Evolutionary conservation across 1,284 basidiomycete species (phyloP).

Genomic region (Hortiboletus rubellus): DNA sequence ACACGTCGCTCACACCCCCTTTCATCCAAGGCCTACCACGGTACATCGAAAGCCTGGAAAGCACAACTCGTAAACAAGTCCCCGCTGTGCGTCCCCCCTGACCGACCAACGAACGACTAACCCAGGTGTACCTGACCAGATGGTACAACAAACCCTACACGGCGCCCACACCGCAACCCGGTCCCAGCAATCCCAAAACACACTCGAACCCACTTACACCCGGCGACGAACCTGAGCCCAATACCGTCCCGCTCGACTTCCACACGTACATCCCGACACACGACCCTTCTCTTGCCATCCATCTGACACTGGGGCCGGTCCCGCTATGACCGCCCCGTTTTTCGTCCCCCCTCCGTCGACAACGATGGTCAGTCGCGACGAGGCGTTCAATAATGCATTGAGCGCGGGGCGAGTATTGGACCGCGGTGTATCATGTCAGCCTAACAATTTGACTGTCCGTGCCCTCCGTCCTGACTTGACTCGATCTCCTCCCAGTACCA

Average conservation of each 20-base stretch:
- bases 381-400: constrained; percentile 71
- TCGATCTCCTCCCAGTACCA: constrained; percentile 22
- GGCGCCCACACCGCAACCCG: constrained; percentile 17
- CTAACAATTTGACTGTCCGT: not conserved
- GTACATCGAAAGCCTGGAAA: constrained; percentile 70
- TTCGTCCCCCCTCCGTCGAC: constrained; percentile 35
- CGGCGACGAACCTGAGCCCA: constrained; percentile 18
- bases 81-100: constrained; percentile 53
- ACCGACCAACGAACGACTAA: no score
- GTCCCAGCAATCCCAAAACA: constrained; percentile 8
- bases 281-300: constrained; percentile 52
- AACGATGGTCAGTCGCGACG: constrained; percentile 56
- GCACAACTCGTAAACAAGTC: constrained; percentile 64
- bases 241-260: constrained; percentile 67
- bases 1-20: not conserved
- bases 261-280: constrained; percentile 66
- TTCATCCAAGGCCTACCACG: constrained; percentile 56
- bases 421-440: constrained; percentile 73
- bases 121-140: constrained; percentile 36
- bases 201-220: not conserved
- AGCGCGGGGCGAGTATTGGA: constrained; percentile 82
- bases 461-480: not conserved
- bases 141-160: constrained; percentile 74
- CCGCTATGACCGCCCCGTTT: constrained; percentile 17
- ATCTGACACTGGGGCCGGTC: constrained; percentile 21